phyloP scores from a whole-genome alignment of 768 basidiomycete genomes.

The Fomitopsis pulvina region DNA sequence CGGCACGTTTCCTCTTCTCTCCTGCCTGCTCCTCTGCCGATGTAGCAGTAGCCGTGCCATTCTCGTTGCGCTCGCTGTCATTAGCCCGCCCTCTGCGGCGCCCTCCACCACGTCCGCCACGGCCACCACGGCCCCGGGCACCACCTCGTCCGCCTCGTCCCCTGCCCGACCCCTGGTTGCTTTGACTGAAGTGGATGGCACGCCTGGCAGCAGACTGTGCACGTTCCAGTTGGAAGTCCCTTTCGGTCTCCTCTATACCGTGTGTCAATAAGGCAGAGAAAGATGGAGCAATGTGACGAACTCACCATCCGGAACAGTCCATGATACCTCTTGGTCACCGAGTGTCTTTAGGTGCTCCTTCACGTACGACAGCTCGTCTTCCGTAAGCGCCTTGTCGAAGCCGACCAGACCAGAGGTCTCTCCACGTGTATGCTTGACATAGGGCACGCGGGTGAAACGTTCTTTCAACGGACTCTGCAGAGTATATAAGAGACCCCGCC shows the following conservation, averaged over 20 bases:
- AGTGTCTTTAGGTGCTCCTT: conserved; percentile 59
- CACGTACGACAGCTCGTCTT: conserved; percentile 67
- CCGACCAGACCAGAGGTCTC: conserved; percentile 41
- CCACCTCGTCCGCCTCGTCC: conserved; percentile 27
- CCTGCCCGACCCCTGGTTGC: not conserved
- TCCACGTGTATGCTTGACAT: conserved; percentile 40
- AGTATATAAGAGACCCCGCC: not conserved
- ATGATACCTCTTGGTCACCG: conserved; percentile 56
- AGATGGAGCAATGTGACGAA: not conserved
- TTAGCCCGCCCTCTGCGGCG: conserved; percentile 15
- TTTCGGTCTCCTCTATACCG: conserved; percentile 60
- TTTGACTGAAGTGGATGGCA: conserved; percentile 31
- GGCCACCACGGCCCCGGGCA: conserved; percentile 26
- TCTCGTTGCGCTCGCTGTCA: conserved; percentile 15
- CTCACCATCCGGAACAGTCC: conserved; percentile 59
- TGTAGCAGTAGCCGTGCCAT: conserved; percentile 6
- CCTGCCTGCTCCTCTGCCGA: conserved; percentile 43
- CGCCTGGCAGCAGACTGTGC: conserved; percentile 61
- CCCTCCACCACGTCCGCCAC: conserved; percentile 40
- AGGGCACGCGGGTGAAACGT: conserved; percentile 40
- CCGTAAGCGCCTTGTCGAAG: conserved; percentile 59
- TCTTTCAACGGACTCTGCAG: conserved; percentile 38
- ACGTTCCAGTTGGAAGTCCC: conserved; percentile 66
- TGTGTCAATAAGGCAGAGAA: conserved; percentile 5
- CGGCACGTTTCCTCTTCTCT: conserved; percentile 70